Base-by-base conservation (phyloP, 805 yeast species). In the Pichia manshurica region DNA sequence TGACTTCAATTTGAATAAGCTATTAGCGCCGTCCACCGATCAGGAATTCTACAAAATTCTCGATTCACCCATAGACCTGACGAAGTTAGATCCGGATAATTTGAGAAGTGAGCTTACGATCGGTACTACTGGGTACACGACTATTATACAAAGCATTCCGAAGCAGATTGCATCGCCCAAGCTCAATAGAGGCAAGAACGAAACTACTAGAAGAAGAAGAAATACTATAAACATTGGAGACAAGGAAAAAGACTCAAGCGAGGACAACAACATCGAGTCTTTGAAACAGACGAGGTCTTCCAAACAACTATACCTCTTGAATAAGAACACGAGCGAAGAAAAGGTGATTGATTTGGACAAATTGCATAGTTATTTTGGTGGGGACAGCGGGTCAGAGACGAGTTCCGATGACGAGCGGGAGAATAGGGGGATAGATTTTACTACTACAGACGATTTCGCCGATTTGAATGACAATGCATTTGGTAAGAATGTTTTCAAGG, bases 271-370 rank as follows among this genome's bases (percentile, higher is more conserved):
- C 10, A 37, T 45, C 8, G 52, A 46, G 16, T 39, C 49, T 5
- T 45, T 64, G 25, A 56, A 61, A 13, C 61, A 59, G 36, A 61
- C 65, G 0, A 49, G 56, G 20, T 64, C 68, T 0, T 63, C 66
- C 1, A 54, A 50, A 38, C 65, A 63, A 38, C 50, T 64, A 9
- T 51, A 58, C 49, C 44, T 59, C 19, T 42, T 64, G 49, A 52
- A 59, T 48, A 44, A 50, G 21, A 53, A 53, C 13, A 54, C 60
- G 5, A 49, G 48, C 15, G 49, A 52, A 20, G 60, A 53, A 16
- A 63, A 56, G 38, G 40, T 56, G 2, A 55, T 64, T 15, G 65
- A 64, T 45, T 39, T 64, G 42, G 50, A 52, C 15, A 64, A 64
- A 43, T 52, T 64, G 25, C 60, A 59, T 23, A 60, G 66, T 36